Percentiles rank a stretch among this genome's conserved stretches.
phyloP scores from a whole-genome alignment of 768 basidiomycete genomes.

The Pisolithus marmoratus region DNA sequence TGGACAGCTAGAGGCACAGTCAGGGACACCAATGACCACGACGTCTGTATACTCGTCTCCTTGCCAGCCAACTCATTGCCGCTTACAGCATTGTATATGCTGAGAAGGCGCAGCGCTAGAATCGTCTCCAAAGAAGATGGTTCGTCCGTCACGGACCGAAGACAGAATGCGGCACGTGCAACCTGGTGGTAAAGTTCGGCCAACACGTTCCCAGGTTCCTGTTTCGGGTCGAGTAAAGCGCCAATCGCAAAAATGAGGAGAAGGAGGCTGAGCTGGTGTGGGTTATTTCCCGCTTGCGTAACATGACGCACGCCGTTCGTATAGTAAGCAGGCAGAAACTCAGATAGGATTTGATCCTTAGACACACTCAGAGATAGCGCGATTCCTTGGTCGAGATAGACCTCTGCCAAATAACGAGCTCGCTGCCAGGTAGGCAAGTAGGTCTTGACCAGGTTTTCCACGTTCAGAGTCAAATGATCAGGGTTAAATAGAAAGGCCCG shows the following conservation, averaged over 20 bases:
- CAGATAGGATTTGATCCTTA: constrained; percentile 39
- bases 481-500: constrained; percentile 62
- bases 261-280: constrained; percentile 45
- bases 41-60: constrained; percentile 68
- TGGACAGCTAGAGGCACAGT: constrained; percentile 61
- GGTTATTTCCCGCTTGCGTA: constrained; percentile 35
- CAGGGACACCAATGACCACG: constrained; percentile 62
- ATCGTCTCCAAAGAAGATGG: constrained; percentile 68
- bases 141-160: constrained; percentile 66
- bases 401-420: constrained; percentile 39
- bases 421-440: constrained; percentile 51
- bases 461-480: constrained; percentile 39
- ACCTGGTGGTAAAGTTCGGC: constrained; percentile 67
- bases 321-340: constrained; percentile 39
- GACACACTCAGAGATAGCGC: constrained; percentile 51
- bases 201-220: constrained; percentile 28
- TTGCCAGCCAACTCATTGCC: constrained; percentile 49
- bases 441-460: constrained; percentile 40
- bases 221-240: constrained; percentile 36
- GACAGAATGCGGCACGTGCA: constrained; percentile 54
- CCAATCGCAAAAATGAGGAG: constrained; percentile 50
- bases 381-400: constrained; percentile 41
- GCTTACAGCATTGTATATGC: constrained; percentile 67
- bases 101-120: constrained; percentile 62
- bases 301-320: constrained; percentile 12